Conservation (phyloP, 2,329 filamentous ascomycete species). For the Colletotrichum limetticola region DNA sequence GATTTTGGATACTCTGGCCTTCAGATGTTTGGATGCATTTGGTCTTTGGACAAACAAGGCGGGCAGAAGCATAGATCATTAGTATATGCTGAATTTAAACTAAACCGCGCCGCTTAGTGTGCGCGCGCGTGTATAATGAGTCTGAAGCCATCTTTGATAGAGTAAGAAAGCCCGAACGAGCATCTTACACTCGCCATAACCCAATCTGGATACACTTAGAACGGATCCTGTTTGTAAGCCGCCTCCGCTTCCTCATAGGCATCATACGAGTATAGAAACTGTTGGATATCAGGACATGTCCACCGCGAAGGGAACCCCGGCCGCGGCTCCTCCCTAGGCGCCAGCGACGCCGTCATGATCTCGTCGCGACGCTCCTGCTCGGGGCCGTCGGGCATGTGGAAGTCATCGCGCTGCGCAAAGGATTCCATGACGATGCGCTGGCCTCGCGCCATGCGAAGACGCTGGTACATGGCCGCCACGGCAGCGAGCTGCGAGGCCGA, state of each 20-base stretch:
- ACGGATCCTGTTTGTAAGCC: constrained; percentile 38
- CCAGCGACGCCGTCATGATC: constrained; percentile 30
- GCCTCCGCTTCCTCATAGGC: constrained; percentile 36
- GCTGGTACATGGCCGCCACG: constrained; percentile 34
- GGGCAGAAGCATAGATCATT: neutral
- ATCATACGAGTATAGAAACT: constrained; percentile 35
- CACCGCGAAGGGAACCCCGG: constrained; percentile 35
- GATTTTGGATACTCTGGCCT: neutral
- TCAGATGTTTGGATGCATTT: neutral
- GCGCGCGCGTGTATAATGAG: neutral
- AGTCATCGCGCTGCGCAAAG: constrained; percentile 35
- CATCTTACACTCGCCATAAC: neutral
- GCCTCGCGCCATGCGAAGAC: constrained; percentile 31
- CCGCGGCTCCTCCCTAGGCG: constrained; percentile 2
- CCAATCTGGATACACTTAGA: neutral
- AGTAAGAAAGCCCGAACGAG: too few relatives aligned
- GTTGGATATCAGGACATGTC: constrained; percentile 36
- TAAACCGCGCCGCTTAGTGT: neutral
- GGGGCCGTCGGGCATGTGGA: constrained; percentile 34
- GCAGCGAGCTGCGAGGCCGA: constrained; percentile 23
- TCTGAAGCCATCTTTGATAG: neutral
- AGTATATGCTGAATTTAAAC: neutral
- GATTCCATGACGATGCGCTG: constrained; percentile 36
- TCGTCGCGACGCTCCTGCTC: constrained; percentile 32
- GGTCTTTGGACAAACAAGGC: neutral